Evolutionary conservation across 176 grass and related monocot species (phyloP).

Genomic region (Aegilops sharonensis): DNA sequence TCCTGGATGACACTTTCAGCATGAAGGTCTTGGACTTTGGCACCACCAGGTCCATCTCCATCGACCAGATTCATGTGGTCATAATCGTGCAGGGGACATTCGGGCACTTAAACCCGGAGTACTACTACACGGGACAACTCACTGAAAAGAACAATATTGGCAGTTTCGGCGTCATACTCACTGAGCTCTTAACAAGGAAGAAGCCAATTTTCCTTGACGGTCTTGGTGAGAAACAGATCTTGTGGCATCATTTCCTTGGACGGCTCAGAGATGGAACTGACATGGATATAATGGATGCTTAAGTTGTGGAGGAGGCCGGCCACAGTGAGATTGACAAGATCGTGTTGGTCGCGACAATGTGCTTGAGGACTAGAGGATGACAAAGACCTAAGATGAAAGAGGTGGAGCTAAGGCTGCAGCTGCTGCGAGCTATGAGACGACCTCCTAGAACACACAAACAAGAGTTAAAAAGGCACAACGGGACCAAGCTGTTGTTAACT

Average conservation of each 20-base stretch:
- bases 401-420: conserved; percentile 35
- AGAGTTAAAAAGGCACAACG: neutral
- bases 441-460: neutral
- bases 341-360: conserved; percentile 20
- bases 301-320: conserved; percentile 38
- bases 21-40: conserved; percentile 41
- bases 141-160: conserved; percentile 47
- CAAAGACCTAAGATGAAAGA: conserved; percentile 48
- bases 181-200: conserved; percentile 42
- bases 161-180: conserved; percentile 48
- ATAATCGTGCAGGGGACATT: conserved; percentile 46
- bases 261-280: neutral
- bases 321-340: conserved; percentile 28
- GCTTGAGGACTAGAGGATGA: conserved; percentile 37
- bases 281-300: conserved; percentile 14
- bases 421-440: conserved; percentile 17
- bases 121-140: conserved; percentile 29
- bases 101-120: conserved; percentile 32
- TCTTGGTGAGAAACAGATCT: conserved; percentile 29
- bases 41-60: conserved; percentile 43
- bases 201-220: conserved; percentile 35
- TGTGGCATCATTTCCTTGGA: conserved; percentile 34
- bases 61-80: conserved; percentile 38
- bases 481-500: neutral
- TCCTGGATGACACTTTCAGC: conserved; percentile 31